Percentiles rank a stretch among this genome's conserved stretches.
phyloP scores from a whole-genome alignment of 345 rosid genomes.

The Brassica juncea region DNA sequence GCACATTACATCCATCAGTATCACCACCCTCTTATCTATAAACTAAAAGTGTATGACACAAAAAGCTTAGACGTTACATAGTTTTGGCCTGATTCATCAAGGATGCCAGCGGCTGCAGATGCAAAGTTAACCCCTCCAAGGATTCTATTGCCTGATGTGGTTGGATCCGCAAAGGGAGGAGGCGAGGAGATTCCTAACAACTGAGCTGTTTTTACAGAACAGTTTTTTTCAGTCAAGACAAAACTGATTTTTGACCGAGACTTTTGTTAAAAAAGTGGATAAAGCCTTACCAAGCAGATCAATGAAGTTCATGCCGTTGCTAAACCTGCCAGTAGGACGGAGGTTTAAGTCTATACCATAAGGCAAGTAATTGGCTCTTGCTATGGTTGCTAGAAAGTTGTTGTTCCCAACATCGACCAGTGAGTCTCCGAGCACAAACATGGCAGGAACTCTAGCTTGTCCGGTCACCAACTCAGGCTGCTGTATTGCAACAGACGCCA shows the following conservation, averaged over 20 bases:
- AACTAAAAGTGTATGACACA: neutral
- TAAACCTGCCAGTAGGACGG: slow-evolving; percentile 77
- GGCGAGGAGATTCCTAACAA: slow-evolving; percentile 65
- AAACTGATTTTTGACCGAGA: neutral
- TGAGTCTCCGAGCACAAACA: slow-evolving; percentile 91
- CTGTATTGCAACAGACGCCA: slow-evolving; percentile 25
- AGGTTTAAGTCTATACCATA: slow-evolving; percentile 75
- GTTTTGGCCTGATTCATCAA: slow-evolving; percentile 74
- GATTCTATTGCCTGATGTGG: slow-evolving; percentile 52
- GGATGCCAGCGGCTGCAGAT: slow-evolving; percentile 92
- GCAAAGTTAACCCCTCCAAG: slow-evolving; percentile 82
- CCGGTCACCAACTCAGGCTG: slow-evolving; percentile 34
- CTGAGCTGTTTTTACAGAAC: slow-evolving; percentile 48
- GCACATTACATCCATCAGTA: slow-evolving; percentile 14
- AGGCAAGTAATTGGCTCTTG: slow-evolving; percentile 72
- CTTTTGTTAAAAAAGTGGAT: neutral
- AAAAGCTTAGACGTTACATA: slow-evolving; percentile 45
- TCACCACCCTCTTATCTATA: neutral
- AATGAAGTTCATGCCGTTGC: slow-evolving; percentile 66
- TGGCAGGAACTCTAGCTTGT: slow-evolving; percentile 56
- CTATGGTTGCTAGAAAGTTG: slow-evolving; percentile 61
- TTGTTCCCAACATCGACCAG: slow-evolving; percentile 81
- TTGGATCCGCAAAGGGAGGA: slow-evolving; percentile 67
- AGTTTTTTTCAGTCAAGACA: slow-evolving; percentile 9
- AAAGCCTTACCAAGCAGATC: slow-evolving; percentile 62